These are phyloP conservation scores for Trichocladium antarcticum DNA, from an alignment of 495 filamentous ascomycete genomes.

Conservation along the genomic window DNA sequence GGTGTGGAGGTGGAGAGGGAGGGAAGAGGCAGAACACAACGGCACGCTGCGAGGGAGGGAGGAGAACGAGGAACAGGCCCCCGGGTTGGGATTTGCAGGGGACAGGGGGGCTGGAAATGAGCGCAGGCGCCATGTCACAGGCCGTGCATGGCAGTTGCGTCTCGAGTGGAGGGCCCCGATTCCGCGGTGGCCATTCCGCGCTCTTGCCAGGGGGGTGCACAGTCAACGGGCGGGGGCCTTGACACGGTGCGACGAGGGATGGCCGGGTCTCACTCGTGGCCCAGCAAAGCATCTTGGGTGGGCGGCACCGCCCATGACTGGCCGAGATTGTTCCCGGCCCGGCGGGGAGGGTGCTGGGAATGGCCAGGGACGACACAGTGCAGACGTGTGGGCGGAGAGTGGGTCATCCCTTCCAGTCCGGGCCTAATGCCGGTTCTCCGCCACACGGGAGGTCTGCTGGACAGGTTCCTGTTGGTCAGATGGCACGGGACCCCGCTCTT, in stretches of 20 bases:
- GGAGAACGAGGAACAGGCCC: not conserved
- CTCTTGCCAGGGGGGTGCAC: constrained; percentile 2
- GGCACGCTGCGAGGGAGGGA: not conserved
- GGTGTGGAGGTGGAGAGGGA: not conserved
- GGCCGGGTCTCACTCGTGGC: constrained; percentile 1
- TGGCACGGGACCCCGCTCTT: not conserved
- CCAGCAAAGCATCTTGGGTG: constrained; percentile 1
- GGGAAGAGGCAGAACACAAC: not conserved
- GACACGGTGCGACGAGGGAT: constrained; percentile 10
- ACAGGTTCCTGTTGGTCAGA: constrained; percentile 11
- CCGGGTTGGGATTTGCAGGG: constrained; percentile 2
- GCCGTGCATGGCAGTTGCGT: constrained; percentile 18
- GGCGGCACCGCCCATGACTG: not conserved
- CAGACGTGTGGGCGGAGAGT: not conserved
- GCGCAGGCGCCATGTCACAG: constrained; percentile 17
- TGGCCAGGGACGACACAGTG: constrained; percentile 11
- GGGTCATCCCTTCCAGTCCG: constrained; percentile 13
- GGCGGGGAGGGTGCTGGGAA: constrained; percentile 7
- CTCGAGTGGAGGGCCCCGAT: constrained; percentile 14
- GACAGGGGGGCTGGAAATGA: constrained; percentile 21
- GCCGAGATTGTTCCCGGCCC: constrained; percentile 17
- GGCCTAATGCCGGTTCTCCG: constrained; percentile 17
- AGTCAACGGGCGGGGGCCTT: not conserved
- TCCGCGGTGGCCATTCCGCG: constrained; percentile 3
- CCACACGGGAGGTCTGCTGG: constrained; percentile 4